A percentile compares a stretch with the other conserved stretches of the same genome.
Conservation (phyloP, 108 stramenopile species). For the Cyclotella atomus region DNA sequence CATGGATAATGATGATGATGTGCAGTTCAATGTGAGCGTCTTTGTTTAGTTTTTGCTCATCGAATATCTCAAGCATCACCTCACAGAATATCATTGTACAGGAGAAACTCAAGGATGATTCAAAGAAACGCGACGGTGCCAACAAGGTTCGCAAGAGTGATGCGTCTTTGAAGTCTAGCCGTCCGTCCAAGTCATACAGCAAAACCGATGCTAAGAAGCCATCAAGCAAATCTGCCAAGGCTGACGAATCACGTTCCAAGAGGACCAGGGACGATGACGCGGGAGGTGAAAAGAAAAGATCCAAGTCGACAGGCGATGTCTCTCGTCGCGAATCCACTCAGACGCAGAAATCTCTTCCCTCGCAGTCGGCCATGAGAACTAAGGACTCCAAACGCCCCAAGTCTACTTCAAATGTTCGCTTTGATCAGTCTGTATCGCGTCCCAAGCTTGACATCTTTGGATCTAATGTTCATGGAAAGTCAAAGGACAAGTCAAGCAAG, state of each 20-base stretch:
- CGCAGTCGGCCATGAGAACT: conserved; percentile 34
- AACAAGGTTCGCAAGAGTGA: conserved; percentile 13
- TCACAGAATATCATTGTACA: neutral
- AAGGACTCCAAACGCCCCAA: conserved; percentile 37
- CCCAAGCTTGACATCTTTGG: conserved; percentile 44
- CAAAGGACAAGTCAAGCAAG: conserved; percentile 20
- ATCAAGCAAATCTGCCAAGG: conserved; percentile 4
- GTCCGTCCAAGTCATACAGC: conserved; percentile 26
- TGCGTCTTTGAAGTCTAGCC: conserved; percentile 1
- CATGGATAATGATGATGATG: conserved; percentile 13
- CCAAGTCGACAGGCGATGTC: conserved; percentile 3
- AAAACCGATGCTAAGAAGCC: conserved; percentile 8
- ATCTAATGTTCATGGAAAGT: conserved; percentile 24
- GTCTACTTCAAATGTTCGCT: conserved; percentile 28
- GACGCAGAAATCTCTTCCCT: conserved; percentile 23
- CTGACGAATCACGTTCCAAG: neutral
- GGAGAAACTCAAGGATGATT: conserved; percentile 14
- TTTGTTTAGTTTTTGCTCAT: neutral
- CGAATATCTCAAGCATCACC: neutral
- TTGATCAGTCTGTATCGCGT: conserved; percentile 35
- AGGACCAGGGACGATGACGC: conserved; percentile 2
- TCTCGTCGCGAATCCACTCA: conserved; percentile 11
- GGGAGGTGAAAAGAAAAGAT: conserved; percentile 7
- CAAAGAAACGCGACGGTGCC: conserved; percentile 12
- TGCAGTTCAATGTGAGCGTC: conserved; percentile 4